A percentile compares a stretch with the other conserved stretches of the same genome.
Evolutionary conservation across 495 filamentous ascomycete genomes (phyloP).

Genomic region (Acidomyces sp.): DNA sequence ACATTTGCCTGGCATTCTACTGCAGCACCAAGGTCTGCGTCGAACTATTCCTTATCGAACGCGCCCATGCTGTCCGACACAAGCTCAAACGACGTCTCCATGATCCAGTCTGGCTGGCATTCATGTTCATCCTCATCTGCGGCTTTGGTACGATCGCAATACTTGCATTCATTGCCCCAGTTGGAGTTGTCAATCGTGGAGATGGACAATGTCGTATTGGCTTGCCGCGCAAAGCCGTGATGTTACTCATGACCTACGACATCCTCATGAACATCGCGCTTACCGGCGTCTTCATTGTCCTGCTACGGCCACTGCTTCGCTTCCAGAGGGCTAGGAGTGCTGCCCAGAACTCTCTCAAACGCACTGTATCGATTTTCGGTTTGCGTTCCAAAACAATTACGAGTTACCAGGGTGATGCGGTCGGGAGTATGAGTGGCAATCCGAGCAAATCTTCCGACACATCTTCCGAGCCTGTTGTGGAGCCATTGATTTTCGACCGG

Average conservation of each 20-base stretch:
- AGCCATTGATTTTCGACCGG: background rate
- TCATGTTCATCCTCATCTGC: slow-evolving; percentile 22
- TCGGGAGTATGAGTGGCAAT: background rate
- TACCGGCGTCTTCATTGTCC: slow-evolving; percentile 25
- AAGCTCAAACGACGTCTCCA: slow-evolving; percentile 10
- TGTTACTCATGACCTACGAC: slow-evolving; percentile 28
- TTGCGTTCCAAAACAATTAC: background rate
- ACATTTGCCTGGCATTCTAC: slow-evolving; percentile 29
- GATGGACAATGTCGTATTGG: slow-evolving; percentile 27
- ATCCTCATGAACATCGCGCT: slow-evolving; percentile 25
- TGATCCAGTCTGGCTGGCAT: slow-evolving; percentile 23
- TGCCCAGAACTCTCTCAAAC: background rate
- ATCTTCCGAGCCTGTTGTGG: background rate
- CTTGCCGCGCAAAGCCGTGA: slow-evolving; percentile 24
- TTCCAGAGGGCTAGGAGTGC: background rate
- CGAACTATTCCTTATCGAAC: slow-evolving; percentile 31
- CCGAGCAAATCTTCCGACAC: background rate
- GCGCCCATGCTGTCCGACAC: slow-evolving; percentile 25
- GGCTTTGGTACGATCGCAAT: slow-evolving; percentile 29
- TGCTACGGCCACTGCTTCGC: slow-evolving; percentile 18
- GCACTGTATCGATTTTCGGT: slow-evolving; percentile 20
- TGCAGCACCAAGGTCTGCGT: slow-evolving; percentile 24
- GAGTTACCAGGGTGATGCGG: background rate
- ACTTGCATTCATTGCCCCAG: slow-evolving; percentile 23
- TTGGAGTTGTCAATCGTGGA: background rate